Base-by-base conservation (phyloP, 345 rosid species). In the Corchorus capsularis region DNA sequence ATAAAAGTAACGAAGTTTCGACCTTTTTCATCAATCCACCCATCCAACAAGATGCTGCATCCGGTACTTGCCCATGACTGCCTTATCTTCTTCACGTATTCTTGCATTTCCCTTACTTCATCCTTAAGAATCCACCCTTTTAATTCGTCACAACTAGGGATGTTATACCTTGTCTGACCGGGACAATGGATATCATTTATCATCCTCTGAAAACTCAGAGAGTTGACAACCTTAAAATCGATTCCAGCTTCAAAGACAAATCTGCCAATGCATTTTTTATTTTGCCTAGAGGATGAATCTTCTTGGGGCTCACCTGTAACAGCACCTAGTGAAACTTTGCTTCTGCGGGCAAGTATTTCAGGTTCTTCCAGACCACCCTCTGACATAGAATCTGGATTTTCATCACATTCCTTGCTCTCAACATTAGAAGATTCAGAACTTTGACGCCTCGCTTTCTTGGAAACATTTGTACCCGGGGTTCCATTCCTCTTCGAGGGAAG, bases 11-110 rank as follows among this genome's bases (percentile, higher is more conserved):
- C 87, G 16, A 90, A 70, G 76, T 80, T 77, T 71, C 66, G 80
- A 68, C 93, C 92, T 47, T 81, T 79, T 55, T 78, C 73, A 46
- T 85, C 89, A 37, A 72, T 74, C 93, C 94, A 92, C 80, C 85
- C 88, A 77, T 92, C 95, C 80, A 89, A 74, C 79, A 92, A 79
- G 74, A 92, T 72, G 77, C 89, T 89, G 74, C 95, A 92, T 15
- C 97, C 90, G 1, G 88, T 87, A 61, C 70, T 66, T 22, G 34
- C 74, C 95, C 95, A 92, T 0, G 92, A 87, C 49, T 81, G 77
- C 79, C 81, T 80, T 50, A 89, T 76, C 37, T 74, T 82, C 64
- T 79, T 72, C 69, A 86, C 83, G 77, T 81, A 64, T 55, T 73
- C 81, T 73, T 69, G 79, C 75, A 82, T 80, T 74, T 89, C 87